phyloP scores from a whole-genome alignment of 2,329 filamentous ascomycete genomes.

The Canariomyces notabilis region DNA sequence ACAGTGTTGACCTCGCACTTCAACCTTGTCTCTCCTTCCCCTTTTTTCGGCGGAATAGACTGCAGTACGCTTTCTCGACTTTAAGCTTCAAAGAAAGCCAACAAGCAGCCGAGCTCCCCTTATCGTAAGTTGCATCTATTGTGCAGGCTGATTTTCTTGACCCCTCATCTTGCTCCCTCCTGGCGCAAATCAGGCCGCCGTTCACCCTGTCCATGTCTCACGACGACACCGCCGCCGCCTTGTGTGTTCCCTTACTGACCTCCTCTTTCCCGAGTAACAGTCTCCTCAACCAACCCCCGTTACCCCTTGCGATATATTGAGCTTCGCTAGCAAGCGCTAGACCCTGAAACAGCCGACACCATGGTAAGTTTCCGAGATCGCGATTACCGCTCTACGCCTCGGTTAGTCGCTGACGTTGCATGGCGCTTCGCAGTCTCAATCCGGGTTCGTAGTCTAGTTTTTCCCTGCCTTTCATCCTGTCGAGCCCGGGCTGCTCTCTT shows the following conservation, averaged over 20 bases:
- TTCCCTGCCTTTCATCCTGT: conserved; percentile 6
- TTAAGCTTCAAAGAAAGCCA: neutral
- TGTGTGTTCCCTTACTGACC: neutral
- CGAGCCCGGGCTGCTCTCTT: neutral
- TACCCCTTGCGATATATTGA: neutral
- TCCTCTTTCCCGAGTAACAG: too few species aligned
- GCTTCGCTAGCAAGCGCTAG: neutral
- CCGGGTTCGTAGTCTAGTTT: conserved; percentile 50
- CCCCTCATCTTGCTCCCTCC: conserved; percentile 14
- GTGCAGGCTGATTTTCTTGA: conserved; percentile 6
- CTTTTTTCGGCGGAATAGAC: conserved; percentile 2
- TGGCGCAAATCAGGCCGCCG: conserved; percentile 5
- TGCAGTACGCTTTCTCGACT: neutral
- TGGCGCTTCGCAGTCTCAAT: conserved; percentile 52
- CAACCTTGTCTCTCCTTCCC: neutral
- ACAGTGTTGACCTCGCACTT: neutral
- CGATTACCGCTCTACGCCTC: neutral
- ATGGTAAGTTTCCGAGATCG: conserved; percentile 24
- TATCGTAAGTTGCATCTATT: conserved; percentile 10
- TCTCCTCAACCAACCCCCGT: too few species aligned
- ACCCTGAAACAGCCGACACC: conserved; percentile 8
- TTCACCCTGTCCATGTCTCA: neutral
- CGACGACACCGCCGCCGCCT: conserved; percentile 2
- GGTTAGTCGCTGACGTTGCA: conserved; percentile 14
- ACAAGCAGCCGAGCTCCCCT: neutral